phyloP scores from a whole-genome alignment of 2,329 filamentous ascomycete species.

The Botrytis deweyae region DNA sequence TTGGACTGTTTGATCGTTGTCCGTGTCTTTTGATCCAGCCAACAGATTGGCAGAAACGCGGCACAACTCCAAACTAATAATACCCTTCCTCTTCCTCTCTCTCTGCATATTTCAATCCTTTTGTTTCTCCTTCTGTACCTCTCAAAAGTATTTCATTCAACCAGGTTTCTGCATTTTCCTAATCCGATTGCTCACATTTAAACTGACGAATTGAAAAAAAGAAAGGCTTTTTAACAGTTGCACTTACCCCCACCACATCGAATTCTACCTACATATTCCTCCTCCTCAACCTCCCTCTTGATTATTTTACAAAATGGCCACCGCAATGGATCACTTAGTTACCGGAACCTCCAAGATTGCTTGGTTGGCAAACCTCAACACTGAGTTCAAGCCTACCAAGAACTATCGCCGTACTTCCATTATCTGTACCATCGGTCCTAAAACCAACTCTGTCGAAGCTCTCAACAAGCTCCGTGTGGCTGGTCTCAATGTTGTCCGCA shows the following conservation, averaged over 20 bases:
- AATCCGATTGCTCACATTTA: constrained; percentile 8
- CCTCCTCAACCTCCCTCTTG: constrained; percentile 1
- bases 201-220: constrained; percentile 8
- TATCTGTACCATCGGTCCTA: constrained; percentile 92
- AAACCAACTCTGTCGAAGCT: constrained; percentile 97
- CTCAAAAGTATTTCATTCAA: not conserved
- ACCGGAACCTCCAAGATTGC: constrained; percentile 69
- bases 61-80: not conserved
- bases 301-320: constrained; percentile 43
- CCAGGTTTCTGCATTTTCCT: not conserved
- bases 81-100: too few relatives aligned
- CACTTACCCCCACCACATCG: constrained; percentile 8
- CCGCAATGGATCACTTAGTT: constrained; percentile 82
- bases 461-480: constrained; percentile 90
- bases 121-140: not conserved
- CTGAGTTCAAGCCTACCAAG: constrained; percentile 69
- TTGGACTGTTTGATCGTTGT: constrained; percentile 5
- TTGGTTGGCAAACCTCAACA: constrained; percentile 74
- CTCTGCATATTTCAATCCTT: not conserved
- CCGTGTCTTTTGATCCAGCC: constrained; percentile 7
- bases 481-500: constrained; percentile 97
- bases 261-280: constrained; percentile 14
- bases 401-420: constrained; percentile 97
- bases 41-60: not conserved
- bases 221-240: constrained; percentile 11